Conservation (phyloP, 257 asterid species). For the Leptodermis oblonga region DNA sequence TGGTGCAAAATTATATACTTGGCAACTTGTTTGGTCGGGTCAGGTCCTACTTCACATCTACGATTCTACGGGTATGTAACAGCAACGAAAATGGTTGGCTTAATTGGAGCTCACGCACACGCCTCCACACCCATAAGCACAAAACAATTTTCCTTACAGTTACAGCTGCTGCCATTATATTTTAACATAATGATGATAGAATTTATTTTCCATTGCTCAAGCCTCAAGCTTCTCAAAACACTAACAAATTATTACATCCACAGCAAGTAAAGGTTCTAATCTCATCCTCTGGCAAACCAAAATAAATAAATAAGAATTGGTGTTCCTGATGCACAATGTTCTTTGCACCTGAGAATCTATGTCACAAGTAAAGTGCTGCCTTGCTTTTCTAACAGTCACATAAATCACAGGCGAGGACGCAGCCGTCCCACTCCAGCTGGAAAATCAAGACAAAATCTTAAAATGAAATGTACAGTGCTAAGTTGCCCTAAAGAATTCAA, state of each 20-base stretch:
- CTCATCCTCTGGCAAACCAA: neutral
- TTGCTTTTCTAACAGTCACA: neutral
- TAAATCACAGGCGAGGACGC: neutral
- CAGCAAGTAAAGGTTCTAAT: neutral
- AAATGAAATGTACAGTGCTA: slow-evolving; percentile 17
- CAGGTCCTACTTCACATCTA: too few species aligned
- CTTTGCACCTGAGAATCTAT: neutral
- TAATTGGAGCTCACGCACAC: neutral
- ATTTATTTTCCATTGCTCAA: neutral
- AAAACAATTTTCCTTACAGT: too few species aligned
- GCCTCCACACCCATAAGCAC: neutral
- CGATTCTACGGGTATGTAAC: too few species aligned
- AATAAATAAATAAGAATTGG: too few species aligned
- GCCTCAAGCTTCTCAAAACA: neutral
- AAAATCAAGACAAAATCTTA: neutral
- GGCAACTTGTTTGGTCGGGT: too few species aligned
- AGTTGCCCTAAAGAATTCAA: slow-evolving; percentile 24
- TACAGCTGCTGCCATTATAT: neutral
- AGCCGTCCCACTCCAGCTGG: neutral
- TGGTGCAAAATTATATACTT: neutral
- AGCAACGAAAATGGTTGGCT: too few species aligned
- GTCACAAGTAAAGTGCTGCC: too few species aligned
- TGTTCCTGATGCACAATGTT: neutral
- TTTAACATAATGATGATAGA: too few species aligned
- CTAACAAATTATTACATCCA: neutral